Evolutionary conservation across 169 alveolate species (phyloP).

Genomic region (Perkinsus olseni): DNA sequence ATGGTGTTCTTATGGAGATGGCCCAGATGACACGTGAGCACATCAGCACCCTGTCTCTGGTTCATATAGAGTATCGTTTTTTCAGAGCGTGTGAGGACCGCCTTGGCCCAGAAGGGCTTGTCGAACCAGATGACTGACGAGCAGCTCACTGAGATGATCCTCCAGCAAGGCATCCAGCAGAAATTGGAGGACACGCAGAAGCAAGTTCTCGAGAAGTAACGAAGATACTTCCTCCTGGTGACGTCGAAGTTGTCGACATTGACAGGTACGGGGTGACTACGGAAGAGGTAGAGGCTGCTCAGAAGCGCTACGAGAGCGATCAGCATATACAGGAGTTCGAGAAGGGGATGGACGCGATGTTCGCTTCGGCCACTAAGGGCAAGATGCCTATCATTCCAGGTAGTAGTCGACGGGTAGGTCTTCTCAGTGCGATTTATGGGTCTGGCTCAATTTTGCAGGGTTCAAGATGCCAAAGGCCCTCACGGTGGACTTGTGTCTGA

Average conservation of each 20-base stretch:
- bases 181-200: background rate
- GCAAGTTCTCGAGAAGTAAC: background rate
- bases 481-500: background rate
- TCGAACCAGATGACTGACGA: background rate
- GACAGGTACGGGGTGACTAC: background rate
- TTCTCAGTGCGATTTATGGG: background rate
- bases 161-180: background rate
- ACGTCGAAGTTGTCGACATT: background rate
- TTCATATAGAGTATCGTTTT: background rate
- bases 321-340: background rate
- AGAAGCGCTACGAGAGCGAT: background rate
- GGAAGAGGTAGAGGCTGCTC: background rate
- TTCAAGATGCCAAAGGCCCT: background rate
- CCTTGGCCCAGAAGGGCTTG: background rate
- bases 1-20: background rate
- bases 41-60: background rate
- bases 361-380: background rate
- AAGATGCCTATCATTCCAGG: background rate
- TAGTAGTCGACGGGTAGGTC: background rate
- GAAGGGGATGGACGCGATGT: background rate
- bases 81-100: background rate
- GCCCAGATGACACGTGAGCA: background rate
- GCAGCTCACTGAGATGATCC: background rate
- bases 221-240: background rate
- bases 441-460: background rate